These are phyloP conservation scores for Neurospora sp. DNA, from an alignment of 495 filamentous ascomycete species.

Conservation along the genomic window DNA sequence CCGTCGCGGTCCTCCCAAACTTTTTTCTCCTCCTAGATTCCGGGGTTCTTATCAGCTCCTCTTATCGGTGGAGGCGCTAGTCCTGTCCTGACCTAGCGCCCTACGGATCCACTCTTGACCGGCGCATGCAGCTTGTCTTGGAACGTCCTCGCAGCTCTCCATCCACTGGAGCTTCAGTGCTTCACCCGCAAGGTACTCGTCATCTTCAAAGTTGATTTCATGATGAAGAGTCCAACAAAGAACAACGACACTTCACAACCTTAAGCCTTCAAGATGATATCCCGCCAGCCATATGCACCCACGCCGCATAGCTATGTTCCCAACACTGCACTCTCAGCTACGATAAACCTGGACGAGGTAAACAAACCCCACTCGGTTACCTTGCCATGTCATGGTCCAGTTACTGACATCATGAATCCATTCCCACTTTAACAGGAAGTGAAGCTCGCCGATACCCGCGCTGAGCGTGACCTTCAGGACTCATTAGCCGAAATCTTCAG, in stretches of 20 bases:
- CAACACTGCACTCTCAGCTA: constrained; percentile 65
- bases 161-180: neutral
- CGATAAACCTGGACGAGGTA: constrained; percentile 88
- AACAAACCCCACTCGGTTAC: constrained; percentile 6
- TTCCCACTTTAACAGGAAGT: constrained; percentile 56
- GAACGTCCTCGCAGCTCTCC: neutral
- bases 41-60: constrained; percentile 9
- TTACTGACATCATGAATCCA: neutral
- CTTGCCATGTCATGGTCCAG: neutral
- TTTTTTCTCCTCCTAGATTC: constrained; percentile 16
- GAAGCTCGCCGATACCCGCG: constrained; percentile 73
- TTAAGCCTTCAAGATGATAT: constrained; percentile 29
- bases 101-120: neutral
- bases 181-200: neutral
- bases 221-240: neutral
- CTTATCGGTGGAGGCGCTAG: constrained; percentile 13
- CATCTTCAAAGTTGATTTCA: neutral
- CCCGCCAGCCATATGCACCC: constrained; percentile 64
- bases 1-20: constrained; percentile 6
- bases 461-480: constrained; percentile 87
- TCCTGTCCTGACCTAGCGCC: too few species aligned
- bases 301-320: constrained; percentile 87
- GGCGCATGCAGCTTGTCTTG: neutral
- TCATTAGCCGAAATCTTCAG: constrained; percentile 96
- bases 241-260: neutral